These are phyloP conservation scores for Capsella rubella DNA, from an alignment of 441 rosid genomes.

Conservation along the genomic window DNA sequence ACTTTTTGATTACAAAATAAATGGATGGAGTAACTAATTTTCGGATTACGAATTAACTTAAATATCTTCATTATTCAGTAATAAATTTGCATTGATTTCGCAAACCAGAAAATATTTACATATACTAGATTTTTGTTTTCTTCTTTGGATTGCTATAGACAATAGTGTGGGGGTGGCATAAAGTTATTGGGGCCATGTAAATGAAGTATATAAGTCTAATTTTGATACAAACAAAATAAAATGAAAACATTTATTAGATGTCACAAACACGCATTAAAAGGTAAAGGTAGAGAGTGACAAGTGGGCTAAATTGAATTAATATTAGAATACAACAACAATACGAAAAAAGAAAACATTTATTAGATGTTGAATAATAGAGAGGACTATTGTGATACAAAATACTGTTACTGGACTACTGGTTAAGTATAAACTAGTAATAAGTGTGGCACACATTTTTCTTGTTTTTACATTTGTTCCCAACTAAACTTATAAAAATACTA, in stretches of 20 bases:
- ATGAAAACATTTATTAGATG: neutral
- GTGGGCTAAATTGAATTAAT: neutral
- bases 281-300: neutral
- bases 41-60: no score
- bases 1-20: neutral
- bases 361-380: slow-evolving; percentile 5
- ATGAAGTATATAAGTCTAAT: neutral
- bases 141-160: neutral
- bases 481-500: neutral
- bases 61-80: neutral
- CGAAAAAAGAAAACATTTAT: slow-evolving; percentile 3
- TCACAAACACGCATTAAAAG: neutral
- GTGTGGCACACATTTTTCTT: slow-evolving; percentile 24
- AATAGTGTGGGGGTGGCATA: neutral
- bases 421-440: neutral
- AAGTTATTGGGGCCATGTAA: neutral
- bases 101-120: neutral
- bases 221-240: neutral
- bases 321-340: neutral
- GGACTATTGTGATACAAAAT: neutral
- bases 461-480: slow-evolving; percentile 22
- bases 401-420: neutral
- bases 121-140: neutral
- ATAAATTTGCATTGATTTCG: neutral
- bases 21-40: neutral